Percentiles rank a stretch among this genome's conserved stretches.
These are phyloP conservation scores for Starmerella scarabaei DNA, from an alignment of 805 yeast species.

Conservation along the genomic window DNA sequence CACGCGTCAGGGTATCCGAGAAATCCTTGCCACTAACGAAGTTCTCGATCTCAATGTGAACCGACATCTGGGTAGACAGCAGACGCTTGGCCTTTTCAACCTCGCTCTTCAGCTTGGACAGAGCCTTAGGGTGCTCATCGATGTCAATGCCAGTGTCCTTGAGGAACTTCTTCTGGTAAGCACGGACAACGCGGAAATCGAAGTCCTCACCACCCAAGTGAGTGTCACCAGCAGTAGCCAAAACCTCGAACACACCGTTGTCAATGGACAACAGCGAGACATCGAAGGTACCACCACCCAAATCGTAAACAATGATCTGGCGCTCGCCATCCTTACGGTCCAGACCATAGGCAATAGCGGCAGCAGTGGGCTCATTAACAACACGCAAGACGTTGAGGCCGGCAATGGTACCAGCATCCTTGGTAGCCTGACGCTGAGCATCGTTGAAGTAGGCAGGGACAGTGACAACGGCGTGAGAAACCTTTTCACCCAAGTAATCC, in stretches of 20 bases:
- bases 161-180: slow-evolving; percentile 72
- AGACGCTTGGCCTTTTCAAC: slow-evolving; percentile 98
- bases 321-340: slow-evolving; percentile 69
- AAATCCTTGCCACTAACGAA: slow-evolving; percentile 90
- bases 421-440: slow-evolving; percentile 89
- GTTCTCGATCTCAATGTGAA: slow-evolving; percentile 92
- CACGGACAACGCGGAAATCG: slow-evolving; percentile 77
- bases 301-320: slow-evolving; percentile 81
- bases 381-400: slow-evolving; percentile 80
- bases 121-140: slow-evolving; percentile 65
- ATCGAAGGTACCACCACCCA: slow-evolving; percentile 98
- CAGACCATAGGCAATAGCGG: slow-evolving; percentile 93
- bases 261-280: slow-evolving; percentile 78
- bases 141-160: slow-evolving; percentile 85
- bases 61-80: slow-evolving; percentile 85
- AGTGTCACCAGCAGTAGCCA: slow-evolving; percentile 92
- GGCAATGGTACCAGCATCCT: slow-evolving; percentile 86
- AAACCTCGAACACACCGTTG: slow-evolving; percentile 83
- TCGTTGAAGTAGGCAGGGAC: slow-evolving; percentile 91
- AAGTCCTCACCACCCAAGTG: slow-evolving; percentile 97
- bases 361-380: slow-evolving; percentile 92
- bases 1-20: slow-evolving; percentile 90
- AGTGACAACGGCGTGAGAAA: slow-evolving; percentile 82
- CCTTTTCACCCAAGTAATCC: slow-evolving; percentile 71
- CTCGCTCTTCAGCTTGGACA: slow-evolving; percentile 90